Evolutionary conservation across 2,329 filamentous ascomycete genomes (phyloP), one percentile per base, ranked within the genome.

Genomic region (Westerdykella sp.): DNA sequence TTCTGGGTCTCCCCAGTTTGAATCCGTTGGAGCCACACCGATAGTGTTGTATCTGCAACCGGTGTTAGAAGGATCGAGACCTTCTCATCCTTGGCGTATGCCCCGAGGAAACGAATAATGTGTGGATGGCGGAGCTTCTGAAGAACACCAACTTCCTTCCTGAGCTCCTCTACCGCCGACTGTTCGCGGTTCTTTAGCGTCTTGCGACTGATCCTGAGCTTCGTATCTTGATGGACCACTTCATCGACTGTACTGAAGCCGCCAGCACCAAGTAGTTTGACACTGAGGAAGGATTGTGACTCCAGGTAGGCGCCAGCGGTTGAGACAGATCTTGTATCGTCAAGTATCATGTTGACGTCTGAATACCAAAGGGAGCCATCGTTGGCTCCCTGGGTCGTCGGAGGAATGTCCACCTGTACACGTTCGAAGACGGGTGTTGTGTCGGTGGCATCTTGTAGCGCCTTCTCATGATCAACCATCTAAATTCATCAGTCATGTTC

Each of bases 71-170:
- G 55, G 15, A 67, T 62, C 5, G 62, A 65, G 49, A 66, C 57
- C 56, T 61, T 67, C 45, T 66, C 57, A 31, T 54, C 62, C 47
- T 57, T 61, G 3, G 60, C 54, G 40, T 66, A 65, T n/a, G 60
- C 54, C 18, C 58, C 63, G 6, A 66, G 52, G 48, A 66, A 55
- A n/a, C 62, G 62, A 37, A 67, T 61, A n/a, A 66, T 55, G 44
- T 67, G 64, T 30, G 64, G 62, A 38, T 67, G 64, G 40, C 63
- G 62, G 21, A 67, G 59, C 43, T 66, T 65, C 50, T 67, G 60
- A 2, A 68, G 56, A 16, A 63, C 52, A 37, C 51, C 48, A 5
- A 67, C 62, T 47, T 67, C 65, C 48, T 65, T 62, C 46, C 53
- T 58, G 7, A 67, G 46, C 34, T 67, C 63, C 14, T 59, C 55